Percentiles rank a stretch among this genome's conserved stretches.
These are phyloP conservation scores for Coccomyxa sp. DNA, from an alignment of 139 green algal genomes.

Conservation along the genomic window DNA sequence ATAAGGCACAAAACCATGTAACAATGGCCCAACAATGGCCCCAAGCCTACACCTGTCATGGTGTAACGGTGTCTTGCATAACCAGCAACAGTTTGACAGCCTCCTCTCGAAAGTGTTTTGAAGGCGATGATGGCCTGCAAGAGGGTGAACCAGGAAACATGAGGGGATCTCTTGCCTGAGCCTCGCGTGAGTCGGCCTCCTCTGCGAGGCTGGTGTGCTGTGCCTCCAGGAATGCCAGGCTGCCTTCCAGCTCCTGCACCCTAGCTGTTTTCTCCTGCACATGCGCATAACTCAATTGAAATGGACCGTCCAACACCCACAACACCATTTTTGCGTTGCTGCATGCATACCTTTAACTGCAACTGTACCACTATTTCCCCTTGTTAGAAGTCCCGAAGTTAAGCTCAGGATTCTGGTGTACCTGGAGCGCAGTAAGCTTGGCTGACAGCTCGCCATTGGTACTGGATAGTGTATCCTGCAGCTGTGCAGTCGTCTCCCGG, in stretches of 20 bases:
- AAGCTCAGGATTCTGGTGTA: neutral
- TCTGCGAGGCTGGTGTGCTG: neutral
- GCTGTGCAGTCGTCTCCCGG: no score
- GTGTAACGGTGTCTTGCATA: neutral
- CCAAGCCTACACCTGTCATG: neutral
- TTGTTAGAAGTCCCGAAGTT: neutral
- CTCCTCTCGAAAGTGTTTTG: neutral
- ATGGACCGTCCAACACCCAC: neutral
- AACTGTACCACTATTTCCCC: neutral
- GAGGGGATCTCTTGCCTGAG: neutral
- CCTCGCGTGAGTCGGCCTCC: neutral
- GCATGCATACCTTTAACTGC: neutral
- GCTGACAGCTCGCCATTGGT: no score
- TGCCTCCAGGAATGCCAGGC: neutral
- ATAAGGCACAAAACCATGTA: no score
- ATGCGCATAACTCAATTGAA: neutral
- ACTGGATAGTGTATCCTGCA: no score
- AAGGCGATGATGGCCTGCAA: neutral
- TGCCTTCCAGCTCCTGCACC: constrained; percentile 2
- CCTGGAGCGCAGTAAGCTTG: no score
- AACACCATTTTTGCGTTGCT: neutral
- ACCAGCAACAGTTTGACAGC: neutral
- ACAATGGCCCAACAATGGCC: neutral
- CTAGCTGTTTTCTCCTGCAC: neutral
- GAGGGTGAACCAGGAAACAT: neutral